Percentiles rank a stretch among this genome's conserved stretches.
phyloP scores from a whole-genome alignment of 2,329 filamentous ascomycete species.

The Fusarium setosum region DNA sequence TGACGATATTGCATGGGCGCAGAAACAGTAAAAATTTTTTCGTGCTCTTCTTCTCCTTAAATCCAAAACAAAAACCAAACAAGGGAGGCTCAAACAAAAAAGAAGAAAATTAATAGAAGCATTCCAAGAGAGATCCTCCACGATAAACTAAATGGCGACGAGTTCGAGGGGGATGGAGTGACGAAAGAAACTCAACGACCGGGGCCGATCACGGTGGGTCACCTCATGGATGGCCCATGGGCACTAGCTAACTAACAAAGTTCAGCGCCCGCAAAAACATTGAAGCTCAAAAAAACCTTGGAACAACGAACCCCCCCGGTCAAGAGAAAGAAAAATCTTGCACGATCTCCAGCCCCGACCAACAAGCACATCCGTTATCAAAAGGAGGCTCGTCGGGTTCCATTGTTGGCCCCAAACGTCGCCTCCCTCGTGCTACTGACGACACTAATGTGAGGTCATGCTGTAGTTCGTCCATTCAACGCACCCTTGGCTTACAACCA shows the following conservation, averaged over 20 bases:
- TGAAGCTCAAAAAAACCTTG: not conserved
- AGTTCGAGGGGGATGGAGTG: constrained; percentile 41
- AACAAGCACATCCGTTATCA: not conserved
- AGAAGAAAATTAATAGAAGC: constrained; percentile 20
- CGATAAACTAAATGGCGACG: constrained; percentile 30
- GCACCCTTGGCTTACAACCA: constrained; percentile 28
- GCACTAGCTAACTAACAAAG: constrained; percentile 38
- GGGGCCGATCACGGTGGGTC: constrained; percentile 40
- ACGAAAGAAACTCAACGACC: constrained; percentile 42
- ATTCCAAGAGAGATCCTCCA: constrained; percentile 35
- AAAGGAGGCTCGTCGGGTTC: not conserved
- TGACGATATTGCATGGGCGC: constrained; percentile 35
- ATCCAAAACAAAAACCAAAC: not conserved
- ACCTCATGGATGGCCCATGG: constrained; percentile 28
- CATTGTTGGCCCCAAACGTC: not conserved
- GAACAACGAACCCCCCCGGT: not conserved
- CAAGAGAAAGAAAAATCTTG: not conserved
- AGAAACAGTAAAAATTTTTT: constrained; percentile 7
- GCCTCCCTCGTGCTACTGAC: not conserved
- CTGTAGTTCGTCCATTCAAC: constrained; percentile 20
- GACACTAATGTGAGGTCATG: not conserved
- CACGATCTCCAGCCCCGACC: not conserved
- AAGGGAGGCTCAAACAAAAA: constrained; percentile 23
- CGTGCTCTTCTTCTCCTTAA: not conserved
- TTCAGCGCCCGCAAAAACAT: constrained; percentile 29